phyloP scores from a whole-genome alignment of 2,329 filamentous ascomycete species.

The Exophiala alcalophila region DNA sequence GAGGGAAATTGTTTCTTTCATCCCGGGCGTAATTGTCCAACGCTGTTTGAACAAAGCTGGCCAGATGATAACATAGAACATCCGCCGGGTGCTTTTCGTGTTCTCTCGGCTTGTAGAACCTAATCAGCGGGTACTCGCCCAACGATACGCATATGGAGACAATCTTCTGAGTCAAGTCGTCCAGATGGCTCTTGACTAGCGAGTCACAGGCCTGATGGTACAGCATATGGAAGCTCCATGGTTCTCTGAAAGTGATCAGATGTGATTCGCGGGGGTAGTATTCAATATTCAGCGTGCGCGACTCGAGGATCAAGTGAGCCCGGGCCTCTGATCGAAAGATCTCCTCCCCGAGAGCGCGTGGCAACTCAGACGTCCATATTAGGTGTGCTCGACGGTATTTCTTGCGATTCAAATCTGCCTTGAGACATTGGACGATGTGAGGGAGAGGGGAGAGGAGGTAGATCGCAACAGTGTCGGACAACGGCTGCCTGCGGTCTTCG shows the following conservation, averaged over 20 bases:
- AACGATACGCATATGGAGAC: slow-evolving; percentile 83
- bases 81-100: slow-evolving; percentile 78
- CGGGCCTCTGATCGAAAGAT: slow-evolving; percentile 66
- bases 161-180: slow-evolving; percentile 82
- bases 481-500: slow-evolving; percentile 76
- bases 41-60: slow-evolving; percentile 86
- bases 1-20: slow-evolving; percentile 74
- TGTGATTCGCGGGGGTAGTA: slow-evolving; percentile 90
- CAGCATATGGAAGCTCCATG: slow-evolving; percentile 90
- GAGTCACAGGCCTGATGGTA: slow-evolving; percentile 89
- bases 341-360: slow-evolving; percentile 69
- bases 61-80: slow-evolving; percentile 82
- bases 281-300: slow-evolving; percentile 80
- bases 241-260: slow-evolving; percentile 85
- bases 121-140: slow-evolving; percentile 90
- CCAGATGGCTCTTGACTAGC: slow-evolving; percentile 78
- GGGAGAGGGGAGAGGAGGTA: slow-evolving; percentile 84
- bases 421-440: slow-evolving; percentile 87
- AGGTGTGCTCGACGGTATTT: slow-evolving; percentile 77
- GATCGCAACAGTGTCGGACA: slow-evolving; percentile 89
- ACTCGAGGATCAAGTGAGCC: slow-evolving; percentile 70
- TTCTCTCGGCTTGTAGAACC: slow-evolving; percentile 74
- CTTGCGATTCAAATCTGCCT: slow-evolving; percentile 83
- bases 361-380: slow-evolving; percentile 76
- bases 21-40: slow-evolving; percentile 84